Conservation (phyloP, 768 basidiomycete species). For the Psilocybe sp. region DNA sequence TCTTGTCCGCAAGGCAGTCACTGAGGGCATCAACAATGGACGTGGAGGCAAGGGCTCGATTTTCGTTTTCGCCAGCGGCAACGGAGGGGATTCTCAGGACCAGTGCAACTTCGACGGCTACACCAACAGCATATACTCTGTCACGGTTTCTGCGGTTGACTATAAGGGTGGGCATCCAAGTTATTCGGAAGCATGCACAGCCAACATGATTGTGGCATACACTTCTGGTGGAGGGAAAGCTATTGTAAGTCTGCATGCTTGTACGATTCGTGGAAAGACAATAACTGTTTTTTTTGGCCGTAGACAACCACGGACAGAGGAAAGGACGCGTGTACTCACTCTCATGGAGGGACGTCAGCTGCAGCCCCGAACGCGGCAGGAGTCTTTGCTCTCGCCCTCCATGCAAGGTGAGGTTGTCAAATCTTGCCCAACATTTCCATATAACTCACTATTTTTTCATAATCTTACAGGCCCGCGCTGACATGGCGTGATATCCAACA, state of each 20-base stretch:
- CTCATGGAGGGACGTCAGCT: constrained; percentile 94
- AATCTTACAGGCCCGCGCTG: constrained; percentile 72
- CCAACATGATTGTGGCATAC: constrained; percentile 93
- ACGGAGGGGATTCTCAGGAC: constrained; percentile 87
- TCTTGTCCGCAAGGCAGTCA: constrained; percentile 87
- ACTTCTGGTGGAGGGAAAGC: constrained; percentile 90
- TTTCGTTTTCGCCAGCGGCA: constrained; percentile 96
- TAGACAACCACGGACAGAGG: constrained; percentile 94
- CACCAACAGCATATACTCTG: constrained; percentile 93
- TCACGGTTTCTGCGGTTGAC: constrained; percentile 92
- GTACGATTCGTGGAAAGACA: background rate
- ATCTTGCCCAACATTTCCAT: background rate
- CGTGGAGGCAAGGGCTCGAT: constrained; percentile 86
- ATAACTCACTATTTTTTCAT: background rate
- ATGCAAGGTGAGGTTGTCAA: constrained; percentile 59
- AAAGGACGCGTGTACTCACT: constrained; percentile 63
- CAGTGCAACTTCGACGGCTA: constrained; percentile 99
- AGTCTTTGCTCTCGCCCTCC: constrained; percentile 84
- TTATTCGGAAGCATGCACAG: constrained; percentile 94
- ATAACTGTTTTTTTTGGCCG: constrained; percentile 1
- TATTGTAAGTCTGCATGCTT: constrained; percentile 63
- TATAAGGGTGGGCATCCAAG: constrained; percentile 90
- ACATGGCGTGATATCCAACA: constrained; percentile 97
- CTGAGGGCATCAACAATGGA: constrained; percentile 90
- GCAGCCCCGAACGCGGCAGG: constrained; percentile 96